A percentile compares a stretch with the other conserved stretches of the same genome.
These are phyloP conservation scores for Leptosphaerulina australis DNA, from an alignment of 2,329 filamentous ascomycete genomes.

Conservation along the genomic window DNA sequence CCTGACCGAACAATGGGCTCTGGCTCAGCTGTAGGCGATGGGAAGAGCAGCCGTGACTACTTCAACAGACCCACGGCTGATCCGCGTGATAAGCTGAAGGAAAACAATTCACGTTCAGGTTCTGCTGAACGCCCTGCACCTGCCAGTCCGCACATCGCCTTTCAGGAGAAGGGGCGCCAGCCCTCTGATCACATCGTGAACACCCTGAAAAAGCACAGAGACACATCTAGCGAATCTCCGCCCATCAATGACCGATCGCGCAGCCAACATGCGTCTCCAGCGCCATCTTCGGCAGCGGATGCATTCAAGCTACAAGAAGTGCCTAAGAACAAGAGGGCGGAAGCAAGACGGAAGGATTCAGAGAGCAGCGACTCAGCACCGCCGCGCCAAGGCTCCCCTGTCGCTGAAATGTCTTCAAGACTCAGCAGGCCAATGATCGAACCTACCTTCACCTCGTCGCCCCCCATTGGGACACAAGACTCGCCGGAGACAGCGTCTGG, in stretches of 20 bases:
- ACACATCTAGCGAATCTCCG: constrained; percentile 39
- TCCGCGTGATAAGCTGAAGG: constrained; percentile 51
- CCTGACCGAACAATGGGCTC: constrained; percentile 32
- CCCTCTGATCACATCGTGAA: constrained; percentile 66
- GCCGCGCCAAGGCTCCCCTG: constrained; percentile 49
- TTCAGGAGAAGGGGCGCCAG: constrained; percentile 80
- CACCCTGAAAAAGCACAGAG: constrained; percentile 56
- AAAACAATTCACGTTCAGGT: constrained; percentile 52
- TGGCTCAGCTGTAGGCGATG: constrained; percentile 29
- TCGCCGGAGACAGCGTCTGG: constrained; percentile 41
- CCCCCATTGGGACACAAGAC: constrained; percentile 46
- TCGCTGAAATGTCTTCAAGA: constrained; percentile 47
- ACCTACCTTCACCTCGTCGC: constrained; percentile 46
- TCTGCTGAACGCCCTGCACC: constrained; percentile 52
- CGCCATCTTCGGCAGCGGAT: constrained; percentile 44
- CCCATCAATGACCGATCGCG: constrained; percentile 57
- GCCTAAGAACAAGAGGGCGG: constrained; percentile 67
- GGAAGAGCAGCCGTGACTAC: constrained; percentile 50
- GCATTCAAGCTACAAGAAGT: constrained; percentile 80
- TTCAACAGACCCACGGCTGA: constrained; percentile 49
- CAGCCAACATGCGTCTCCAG: constrained; percentile 46
- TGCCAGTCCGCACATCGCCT: constrained; percentile 85
- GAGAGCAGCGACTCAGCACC: constrained; percentile 50
- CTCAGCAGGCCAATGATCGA: constrained; percentile 43
- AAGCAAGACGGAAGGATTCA: constrained; percentile 53